A percentile compares a stretch with the other conserved stretches of the same genome.
Evolutionary conservation across 23 red algal genomes (phyloP).

Genomic region (Pyropia yezoensis): DNA sequence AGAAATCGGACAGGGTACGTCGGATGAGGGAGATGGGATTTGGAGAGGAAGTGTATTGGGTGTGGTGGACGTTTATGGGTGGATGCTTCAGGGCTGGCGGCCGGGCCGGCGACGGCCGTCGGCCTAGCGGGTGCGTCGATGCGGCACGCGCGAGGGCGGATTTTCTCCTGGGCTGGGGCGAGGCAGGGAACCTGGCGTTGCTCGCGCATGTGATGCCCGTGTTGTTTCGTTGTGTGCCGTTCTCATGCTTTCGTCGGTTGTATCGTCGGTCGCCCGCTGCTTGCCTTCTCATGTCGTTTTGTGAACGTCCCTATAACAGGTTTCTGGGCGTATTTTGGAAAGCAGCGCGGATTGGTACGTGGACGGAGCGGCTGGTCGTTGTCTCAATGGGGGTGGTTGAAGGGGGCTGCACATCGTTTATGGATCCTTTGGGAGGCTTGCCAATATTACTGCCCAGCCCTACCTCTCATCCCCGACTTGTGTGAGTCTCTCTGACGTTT

Average conservation of each 20-base stretch:
- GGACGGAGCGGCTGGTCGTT: not conserved
- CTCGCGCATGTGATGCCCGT: too few relatives aligned
- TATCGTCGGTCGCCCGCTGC: too few relatives aligned
- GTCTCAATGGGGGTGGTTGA: not conserved
- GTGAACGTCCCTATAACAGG: too few relatives aligned
- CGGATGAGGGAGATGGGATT: not conserved
- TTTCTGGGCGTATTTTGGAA: conserved; percentile 98
- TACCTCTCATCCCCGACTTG: not conserved
- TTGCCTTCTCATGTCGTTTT: too few relatives aligned
- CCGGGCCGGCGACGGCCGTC: not conserved
- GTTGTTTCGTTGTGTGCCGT: too few relatives aligned
- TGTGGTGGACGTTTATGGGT: too few relatives aligned
- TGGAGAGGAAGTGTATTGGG: too few relatives aligned
- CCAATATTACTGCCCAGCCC: not conserved
- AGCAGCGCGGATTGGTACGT: conserved; percentile 83
- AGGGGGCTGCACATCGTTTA: not conserved
- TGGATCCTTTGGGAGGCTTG: not conserved
- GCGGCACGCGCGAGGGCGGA: too few relatives aligned
- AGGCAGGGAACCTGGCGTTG: too few relatives aligned
- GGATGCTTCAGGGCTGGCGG: too few relatives aligned
- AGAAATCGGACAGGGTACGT: conserved; percentile 65
- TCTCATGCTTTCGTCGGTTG: too few relatives aligned
- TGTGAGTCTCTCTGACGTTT: not conserved
- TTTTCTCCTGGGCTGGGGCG: too few relatives aligned
- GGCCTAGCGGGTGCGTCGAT: not conserved